Evolutionary conservation across 306 rosid genomes (phyloP), one percentile per base, ranked within the genome.

Genomic region (Lathyrus oleraceus): DNA sequence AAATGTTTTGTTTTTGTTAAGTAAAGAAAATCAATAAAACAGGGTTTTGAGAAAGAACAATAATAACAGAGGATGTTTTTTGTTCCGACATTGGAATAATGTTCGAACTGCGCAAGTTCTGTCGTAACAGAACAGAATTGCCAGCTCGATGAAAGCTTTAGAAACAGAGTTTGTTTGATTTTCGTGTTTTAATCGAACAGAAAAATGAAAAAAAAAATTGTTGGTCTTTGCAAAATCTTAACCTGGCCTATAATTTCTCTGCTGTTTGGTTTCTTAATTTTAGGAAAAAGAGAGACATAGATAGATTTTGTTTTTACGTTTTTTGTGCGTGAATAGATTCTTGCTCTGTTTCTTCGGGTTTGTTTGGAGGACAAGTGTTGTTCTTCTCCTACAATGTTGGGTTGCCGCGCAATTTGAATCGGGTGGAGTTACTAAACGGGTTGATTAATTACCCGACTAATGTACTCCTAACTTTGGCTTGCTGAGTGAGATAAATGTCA

Each of bases 341-440:
- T 75, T 57, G 69, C 58, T 61, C 14, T 60, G n/a, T 67, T 47
- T 53, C 12, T 61, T 70, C 35, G 44, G 45, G 63, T 77, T 63
- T n/a, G 75, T 76, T 57, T 66, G 20, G 36, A 23, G 40, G 66
- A 73, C 81, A 76, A 67, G 66, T 77, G 81, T 74, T 68, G 2
- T 25, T 66, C 14, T 57, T 52, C 61, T 67, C 89, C 89, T 76
- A 71, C 5, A 60, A 70, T 79, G 53, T 61, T 70, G 91, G 86
- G 51, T 87, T 89, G 71, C 90, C 91, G 83, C 78, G 80, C 79
- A 81, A 45, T 58, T 35, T 30, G 11, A 28, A 53, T 7, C n/a
- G 30, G 45, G 27, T 44, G 40, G 48, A n/a, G 15, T 20, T 67
- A 16, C 44, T 6, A 32, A 6, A 32, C 58, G 71, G 61, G 35